Evolutionary conservation across 2,329 filamentous ascomycete species (phyloP), one percentile per base, ranked within the genome.

Genomic region (Sporothrix inflata): DNA sequence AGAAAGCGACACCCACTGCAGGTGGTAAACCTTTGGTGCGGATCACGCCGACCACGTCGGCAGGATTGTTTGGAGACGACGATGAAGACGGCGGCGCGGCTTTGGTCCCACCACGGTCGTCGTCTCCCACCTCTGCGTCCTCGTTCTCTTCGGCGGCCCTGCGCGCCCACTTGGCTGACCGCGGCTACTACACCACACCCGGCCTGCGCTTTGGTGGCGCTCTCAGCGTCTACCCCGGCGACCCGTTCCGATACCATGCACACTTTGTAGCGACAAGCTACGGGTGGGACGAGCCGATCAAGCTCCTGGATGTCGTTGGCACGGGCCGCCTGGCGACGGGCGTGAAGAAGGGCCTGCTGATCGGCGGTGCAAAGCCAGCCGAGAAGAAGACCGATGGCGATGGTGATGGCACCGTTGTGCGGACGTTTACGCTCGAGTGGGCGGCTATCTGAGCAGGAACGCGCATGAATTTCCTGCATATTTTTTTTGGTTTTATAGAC

Each of bases 141-240:
- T 47, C 67, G n/a, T 27, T 53, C 2, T 51, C 71, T 0, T 74
- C 78, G 9, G 75, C 78, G 0, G 83, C 93, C 2, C 84, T 98
- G 27, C 97, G 94, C 81, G 89, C 88, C 47, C 91, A 96, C 79
- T 84, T 99, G 34, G 93, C 98, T 78, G 85, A 87, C 8, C 85
- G 87, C 21, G 92, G 92, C 67, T 98, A 95, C 82, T 98, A 92
- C 83, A 90, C 96, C 78, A 94, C 94, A 71, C 96, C 96, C 1
- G 96, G 96, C 9, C 86, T 99, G 69, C 92, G 96, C 34, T 99
- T 99, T 78, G 96, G 96, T 34, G 97, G 94, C 77, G 90, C 96
- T 78, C 98, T 97, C 82, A 94, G 94, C 76, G 93, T 97, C 5
- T 99, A 99, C 78, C 96, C 96, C 0, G 96, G 96, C 61, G 96